A percentile compares a stretch with the other conserved stretches of the same genome.
Conservation (phyloP, 768 basidiomycete species). For the Chiua virens region DNA sequence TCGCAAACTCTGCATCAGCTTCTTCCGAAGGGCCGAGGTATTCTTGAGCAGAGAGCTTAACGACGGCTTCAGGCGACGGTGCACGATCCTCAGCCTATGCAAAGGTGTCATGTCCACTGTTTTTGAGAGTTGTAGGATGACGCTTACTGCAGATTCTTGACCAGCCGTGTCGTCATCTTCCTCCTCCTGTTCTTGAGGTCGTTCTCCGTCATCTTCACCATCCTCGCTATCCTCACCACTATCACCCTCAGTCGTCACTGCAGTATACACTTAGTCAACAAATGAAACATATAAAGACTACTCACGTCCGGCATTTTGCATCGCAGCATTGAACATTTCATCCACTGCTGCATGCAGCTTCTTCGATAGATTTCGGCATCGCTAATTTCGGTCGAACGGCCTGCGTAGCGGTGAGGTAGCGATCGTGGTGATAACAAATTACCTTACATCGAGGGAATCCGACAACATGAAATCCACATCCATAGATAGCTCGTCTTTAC, state of each 20-base stretch:
- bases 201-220: conserved; percentile 46
- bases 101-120: background rate
- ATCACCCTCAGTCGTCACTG: conserved; percentile 37
- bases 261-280: conserved; percentile 14
- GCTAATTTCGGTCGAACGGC: conserved; percentile 82
- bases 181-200: conserved; percentile 53
- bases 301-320: conserved; percentile 60
- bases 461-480: conserved; percentile 97
- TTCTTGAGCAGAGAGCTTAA: conserved; percentile 72
- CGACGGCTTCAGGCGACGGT: conserved; percentile 79
- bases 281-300: conserved; percentile 1
- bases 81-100: conserved; percentile 61
- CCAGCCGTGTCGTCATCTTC: conserved; percentile 57
- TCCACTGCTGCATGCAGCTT: conserved; percentile 89
- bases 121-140: background rate
- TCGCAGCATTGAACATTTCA: conserved; percentile 75
- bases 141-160: conserved; percentile 55
- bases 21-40: conserved; percentile 82
- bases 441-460: conserved; percentile 84
- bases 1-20: conserved; percentile 90
- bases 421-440: background rate
- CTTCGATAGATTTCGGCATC: conserved; percentile 72
- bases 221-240: conserved; percentile 57
- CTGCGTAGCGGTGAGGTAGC: conserved; percentile 37
- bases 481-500: conserved; percentile 91